These are phyloP conservation scores for Lepraria neglecta DNA, from an alignment of 495 filamentous ascomycete species.

Conservation along the genomic window DNA sequence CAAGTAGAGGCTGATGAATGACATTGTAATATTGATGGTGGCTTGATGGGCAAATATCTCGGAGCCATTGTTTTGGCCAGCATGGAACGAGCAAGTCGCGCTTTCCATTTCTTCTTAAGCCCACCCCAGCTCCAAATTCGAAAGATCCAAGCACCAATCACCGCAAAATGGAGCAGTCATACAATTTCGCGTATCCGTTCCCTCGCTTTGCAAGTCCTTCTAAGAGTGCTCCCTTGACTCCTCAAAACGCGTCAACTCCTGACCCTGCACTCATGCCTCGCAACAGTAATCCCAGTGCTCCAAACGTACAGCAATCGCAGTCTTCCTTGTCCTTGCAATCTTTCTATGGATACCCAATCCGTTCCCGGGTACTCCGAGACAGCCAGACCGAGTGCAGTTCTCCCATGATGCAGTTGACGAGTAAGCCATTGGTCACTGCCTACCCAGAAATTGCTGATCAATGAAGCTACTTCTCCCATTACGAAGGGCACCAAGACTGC, in stretches of 20 bases:
- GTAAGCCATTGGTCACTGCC: conserved; percentile 20
- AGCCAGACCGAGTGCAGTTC: conserved; percentile 26
- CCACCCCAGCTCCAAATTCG: too few relatives aligned
- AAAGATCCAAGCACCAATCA: not conserved
- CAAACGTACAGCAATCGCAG: conserved; percentile 13
- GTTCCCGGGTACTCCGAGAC: conserved; percentile 6
- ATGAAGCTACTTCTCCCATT: conserved; percentile 40
- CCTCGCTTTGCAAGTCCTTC: conserved; percentile 17
- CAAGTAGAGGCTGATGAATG: too few relatives aligned
- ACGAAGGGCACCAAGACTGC: conserved; percentile 42
- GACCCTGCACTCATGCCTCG: conserved; percentile 17
- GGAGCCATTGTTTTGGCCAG: too few relatives aligned
- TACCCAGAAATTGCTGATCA: conserved; percentile 12
- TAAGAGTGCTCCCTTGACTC: conserved; percentile 24
- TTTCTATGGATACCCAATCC: conserved; percentile 18
- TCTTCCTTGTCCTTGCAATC: conserved; percentile 16
- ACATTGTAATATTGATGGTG: too few relatives aligned
- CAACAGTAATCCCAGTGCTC: conserved; percentile 11
- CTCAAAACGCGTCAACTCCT: conserved; percentile 8
- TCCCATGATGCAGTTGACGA: conserved; percentile 19
- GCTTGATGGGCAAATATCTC: too few relatives aligned
- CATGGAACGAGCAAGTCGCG: too few relatives aligned
- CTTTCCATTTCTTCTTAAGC: not conserved
- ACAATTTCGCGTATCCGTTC: conserved; percentile 25
- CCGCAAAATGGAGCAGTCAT: not conserved